Conservation (phyloP, 192 early-diverging fungal species). For the Mortierella alpina region DNA sequence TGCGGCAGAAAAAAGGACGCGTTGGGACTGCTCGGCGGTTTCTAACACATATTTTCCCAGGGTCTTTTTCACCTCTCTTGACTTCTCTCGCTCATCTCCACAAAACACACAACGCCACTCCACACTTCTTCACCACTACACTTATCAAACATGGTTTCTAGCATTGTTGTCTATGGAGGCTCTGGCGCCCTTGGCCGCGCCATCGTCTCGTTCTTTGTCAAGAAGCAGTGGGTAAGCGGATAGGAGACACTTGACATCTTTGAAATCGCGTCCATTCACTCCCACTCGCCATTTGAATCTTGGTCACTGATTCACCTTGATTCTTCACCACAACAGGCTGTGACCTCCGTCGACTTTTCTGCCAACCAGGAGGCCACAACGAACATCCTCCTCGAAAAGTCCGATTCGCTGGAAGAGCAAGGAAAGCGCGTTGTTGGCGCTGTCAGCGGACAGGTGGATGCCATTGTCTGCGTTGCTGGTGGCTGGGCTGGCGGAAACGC, state of each 20-base stretch:
- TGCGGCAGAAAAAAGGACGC: too few species aligned
- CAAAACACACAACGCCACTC: too few species aligned
- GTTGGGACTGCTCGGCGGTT: too few species aligned
- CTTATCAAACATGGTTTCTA: conserved; percentile 53
- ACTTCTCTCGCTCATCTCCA: too few species aligned
- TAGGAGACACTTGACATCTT: too few species aligned
- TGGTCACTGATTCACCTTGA: not conserved
- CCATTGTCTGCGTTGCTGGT: conserved; percentile 93
- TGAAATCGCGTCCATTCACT: not conserved
- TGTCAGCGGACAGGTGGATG: conserved; percentile 74
- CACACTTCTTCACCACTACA: not conserved
- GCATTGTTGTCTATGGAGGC: conserved; percentile 92
- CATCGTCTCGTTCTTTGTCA: conserved; percentile 76
- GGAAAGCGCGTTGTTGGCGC: conserved; percentile 65
- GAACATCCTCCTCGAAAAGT: conserved; percentile 71
- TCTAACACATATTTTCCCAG: too few species aligned
- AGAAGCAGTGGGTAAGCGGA: conserved; percentile 74
- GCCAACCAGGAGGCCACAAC: conserved; percentile 78
- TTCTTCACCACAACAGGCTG: conserved; percentile 57
- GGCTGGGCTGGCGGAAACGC: conserved; percentile 96
- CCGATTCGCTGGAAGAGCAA: conserved; percentile 65
- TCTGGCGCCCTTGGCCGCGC: conserved; percentile 87
- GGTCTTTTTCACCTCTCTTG: too few species aligned
- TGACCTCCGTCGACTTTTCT: conserved; percentile 82
- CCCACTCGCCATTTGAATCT: not conserved